Evolutionary conservation across 768 basidiomycete genomes (phyloP).

Genomic region (Hysterangium stoloniferum): DNA sequence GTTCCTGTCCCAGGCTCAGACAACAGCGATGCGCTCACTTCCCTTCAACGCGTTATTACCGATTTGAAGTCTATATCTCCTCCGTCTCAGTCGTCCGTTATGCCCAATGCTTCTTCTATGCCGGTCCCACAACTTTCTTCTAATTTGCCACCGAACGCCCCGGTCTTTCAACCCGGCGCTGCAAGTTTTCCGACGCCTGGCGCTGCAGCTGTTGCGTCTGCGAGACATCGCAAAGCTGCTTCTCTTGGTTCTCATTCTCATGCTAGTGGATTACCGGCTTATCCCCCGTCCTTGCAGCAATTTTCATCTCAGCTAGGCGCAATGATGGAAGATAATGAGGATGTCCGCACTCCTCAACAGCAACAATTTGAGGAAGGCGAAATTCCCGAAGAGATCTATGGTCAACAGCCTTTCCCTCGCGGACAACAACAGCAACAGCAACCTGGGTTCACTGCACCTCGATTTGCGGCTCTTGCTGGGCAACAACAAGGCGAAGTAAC

Average conservation of each 20-base stretch:
- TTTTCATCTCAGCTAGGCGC: constrained; percentile 76
- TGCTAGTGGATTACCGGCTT: constrained; percentile 17
- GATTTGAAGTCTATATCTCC: constrained; percentile 85
- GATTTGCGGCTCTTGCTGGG: constrained; percentile 74
- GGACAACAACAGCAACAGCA: constrained; percentile 54
- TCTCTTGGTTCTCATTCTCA: constrained; percentile 47
- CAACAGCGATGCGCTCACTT: constrained; percentile 74
- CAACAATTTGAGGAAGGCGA: constrained; percentile 70
- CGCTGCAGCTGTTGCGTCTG: constrained; percentile 35
- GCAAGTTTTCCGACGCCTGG: constrained; percentile 41
- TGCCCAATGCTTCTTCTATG: constrained; percentile 33
- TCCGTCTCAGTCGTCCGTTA: constrained; percentile 34
- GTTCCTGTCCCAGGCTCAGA: constrained; percentile 42
- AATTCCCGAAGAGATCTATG: constrained; percentile 49
- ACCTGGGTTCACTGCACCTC: constrained; percentile 73
- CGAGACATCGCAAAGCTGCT: constrained; percentile 74
- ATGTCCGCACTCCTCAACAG: constrained; percentile 21
- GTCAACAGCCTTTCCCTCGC: constrained; percentile 50
- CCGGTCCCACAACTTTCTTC: constrained; percentile 42
- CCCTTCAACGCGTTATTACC: constrained; percentile 88
- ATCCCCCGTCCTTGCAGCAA: constrained; percentile 37
- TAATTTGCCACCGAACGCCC: constrained; percentile 56
- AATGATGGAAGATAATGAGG: constrained; percentile 80
- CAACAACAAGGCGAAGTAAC: constrained; percentile 49
- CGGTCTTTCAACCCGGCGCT: constrained; percentile 68